phyloP scores from a whole-genome alignment of 164 flowering plant genomes.

The Akebia trifoliata region DNA sequence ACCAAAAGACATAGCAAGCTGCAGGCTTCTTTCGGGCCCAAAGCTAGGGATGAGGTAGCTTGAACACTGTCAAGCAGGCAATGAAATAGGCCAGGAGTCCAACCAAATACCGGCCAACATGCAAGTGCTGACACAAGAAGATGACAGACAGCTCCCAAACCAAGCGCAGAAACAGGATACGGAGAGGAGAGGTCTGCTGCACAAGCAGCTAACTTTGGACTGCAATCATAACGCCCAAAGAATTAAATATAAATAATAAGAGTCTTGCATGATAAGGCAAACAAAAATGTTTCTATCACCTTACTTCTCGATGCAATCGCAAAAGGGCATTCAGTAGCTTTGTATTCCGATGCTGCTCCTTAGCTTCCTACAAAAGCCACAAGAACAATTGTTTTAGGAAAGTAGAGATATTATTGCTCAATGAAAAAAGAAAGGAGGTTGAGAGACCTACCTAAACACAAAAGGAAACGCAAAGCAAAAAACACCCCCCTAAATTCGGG shows the following conservation, averaged over 20 bases:
- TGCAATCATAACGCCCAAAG: conserved; percentile 33
- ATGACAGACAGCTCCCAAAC: conserved; percentile 82
- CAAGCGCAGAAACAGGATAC: conserved; percentile 74
- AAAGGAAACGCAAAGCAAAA: too few relatives aligned
- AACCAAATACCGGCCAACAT: conserved; percentile 85
- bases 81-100: conserved; percentile 87
- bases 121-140: conserved; percentile 87
- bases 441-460: too few relatives aligned
- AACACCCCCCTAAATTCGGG: too few relatives aligned
- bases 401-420: too few relatives aligned
- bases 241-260: conserved; percentile 1
- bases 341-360: conserved; percentile 86
- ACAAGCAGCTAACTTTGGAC: conserved; percentile 91
- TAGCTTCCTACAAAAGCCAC: conserved; percentile 48
- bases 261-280: neutral
- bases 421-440: too few relatives aligned
- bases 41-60: conserved; percentile 56
- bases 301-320: conserved; percentile 83
- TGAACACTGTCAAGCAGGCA: conserved; percentile 70
- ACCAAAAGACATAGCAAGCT: conserved; percentile 84
- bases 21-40: conserved; percentile 98
- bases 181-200: conserved; percentile 66
- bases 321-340: conserved; percentile 81
- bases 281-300: conserved; percentile 36
- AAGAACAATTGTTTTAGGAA: too few relatives aligned